These are phyloP conservation scores for Rhodosorus marinus DNA, from an alignment of 23 red algal species.

Conservation along the genomic window DNA sequence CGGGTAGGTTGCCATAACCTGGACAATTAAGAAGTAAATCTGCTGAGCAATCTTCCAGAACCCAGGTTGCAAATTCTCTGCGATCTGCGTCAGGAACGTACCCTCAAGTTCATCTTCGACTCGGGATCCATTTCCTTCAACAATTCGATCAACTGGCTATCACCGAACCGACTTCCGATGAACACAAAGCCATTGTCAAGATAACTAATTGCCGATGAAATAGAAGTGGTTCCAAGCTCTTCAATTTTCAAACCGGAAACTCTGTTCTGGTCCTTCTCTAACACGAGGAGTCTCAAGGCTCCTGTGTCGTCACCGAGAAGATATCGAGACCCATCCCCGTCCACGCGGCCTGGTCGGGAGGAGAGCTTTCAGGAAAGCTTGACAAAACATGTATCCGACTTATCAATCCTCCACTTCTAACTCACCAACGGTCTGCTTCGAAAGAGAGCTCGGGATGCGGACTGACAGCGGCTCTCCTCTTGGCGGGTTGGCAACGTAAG, in stretches of 20 bases:
- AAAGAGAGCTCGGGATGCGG: no score
- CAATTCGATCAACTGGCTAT: conserved; percentile 69
- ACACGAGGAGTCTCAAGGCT: conserved; percentile 47
- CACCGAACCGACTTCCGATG: conserved; percentile 52
- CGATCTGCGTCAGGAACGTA: no score
- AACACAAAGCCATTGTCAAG: conserved; percentile 71
- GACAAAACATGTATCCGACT: no score
- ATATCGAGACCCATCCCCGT: conserved; percentile 38
- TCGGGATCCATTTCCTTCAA: conserved; percentile 8
- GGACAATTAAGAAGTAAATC: no score
- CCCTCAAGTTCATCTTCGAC: conserved; percentile 10
- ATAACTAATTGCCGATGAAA: conserved; percentile 49
- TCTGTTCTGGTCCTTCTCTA: conserved; percentile 8
- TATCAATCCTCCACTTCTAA: no score
- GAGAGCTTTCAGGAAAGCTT: no score
- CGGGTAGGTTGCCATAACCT: conserved; percentile 64
- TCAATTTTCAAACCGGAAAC: conserved; percentile 16
- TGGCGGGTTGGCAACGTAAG: conserved; percentile 14
- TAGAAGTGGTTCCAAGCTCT: conserved; percentile 49
- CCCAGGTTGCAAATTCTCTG: no score
- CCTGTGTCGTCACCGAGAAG: conserved; percentile 79
- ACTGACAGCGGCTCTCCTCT: neutral
- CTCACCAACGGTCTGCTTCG: no score
- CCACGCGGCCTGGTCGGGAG: conserved; percentile 16
- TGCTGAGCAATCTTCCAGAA: no score